Conservation (phyloP, 169 alveolate species). For the Cyclospora cayetanensis region DNA sequence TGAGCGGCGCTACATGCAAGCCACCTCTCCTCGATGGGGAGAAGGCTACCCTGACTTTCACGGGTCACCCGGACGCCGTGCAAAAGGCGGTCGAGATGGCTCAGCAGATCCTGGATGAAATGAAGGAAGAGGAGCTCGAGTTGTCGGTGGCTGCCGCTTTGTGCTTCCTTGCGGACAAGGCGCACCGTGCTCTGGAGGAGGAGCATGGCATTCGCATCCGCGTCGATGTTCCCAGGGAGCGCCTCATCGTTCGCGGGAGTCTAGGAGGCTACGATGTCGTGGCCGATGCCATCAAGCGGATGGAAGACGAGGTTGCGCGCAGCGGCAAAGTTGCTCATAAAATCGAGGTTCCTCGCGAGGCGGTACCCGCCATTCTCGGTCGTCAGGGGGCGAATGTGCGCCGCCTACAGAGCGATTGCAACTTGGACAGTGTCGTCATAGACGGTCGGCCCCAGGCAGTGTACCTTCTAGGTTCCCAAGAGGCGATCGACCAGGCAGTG, state of each 20-base stretch:
- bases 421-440: slow-evolving; percentile 54
- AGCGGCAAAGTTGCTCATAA: slow-evolving; percentile 39
- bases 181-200: slow-evolving; percentile 45
- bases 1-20: slow-evolving; percentile 56
- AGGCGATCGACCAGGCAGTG: slow-evolving; percentile 49
- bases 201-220: slow-evolving; percentile 34
- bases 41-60: slow-evolving; percentile 52
- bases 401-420: slow-evolving; percentile 51
- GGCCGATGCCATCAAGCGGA: slow-evolving; percentile 21
- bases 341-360: slow-evolving; percentile 42
- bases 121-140: slow-evolving; percentile 55
- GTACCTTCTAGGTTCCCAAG: slow-evolving; percentile 55
- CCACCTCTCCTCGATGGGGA: slow-evolving; percentile 3
- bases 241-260: slow-evolving; percentile 23
- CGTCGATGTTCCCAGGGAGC: slow-evolving; percentile 50
- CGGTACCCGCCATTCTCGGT: slow-evolving; percentile 67
- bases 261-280: not conserved
- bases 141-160: slow-evolving; percentile 52
- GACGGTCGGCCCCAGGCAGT: slow-evolving; percentile 66
- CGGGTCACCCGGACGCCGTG: slow-evolving; percentile 55
- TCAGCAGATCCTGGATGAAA: slow-evolving; percentile 35
- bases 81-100: slow-evolving; percentile 49
- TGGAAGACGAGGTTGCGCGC: slow-evolving; percentile 47
- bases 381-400: slow-evolving; percentile 65
- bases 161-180: slow-evolving; percentile 11